phyloP scores from a whole-genome alignment of 2,329 filamentous ascomycete genomes.

The Trichoderma semiorbis region DNA sequence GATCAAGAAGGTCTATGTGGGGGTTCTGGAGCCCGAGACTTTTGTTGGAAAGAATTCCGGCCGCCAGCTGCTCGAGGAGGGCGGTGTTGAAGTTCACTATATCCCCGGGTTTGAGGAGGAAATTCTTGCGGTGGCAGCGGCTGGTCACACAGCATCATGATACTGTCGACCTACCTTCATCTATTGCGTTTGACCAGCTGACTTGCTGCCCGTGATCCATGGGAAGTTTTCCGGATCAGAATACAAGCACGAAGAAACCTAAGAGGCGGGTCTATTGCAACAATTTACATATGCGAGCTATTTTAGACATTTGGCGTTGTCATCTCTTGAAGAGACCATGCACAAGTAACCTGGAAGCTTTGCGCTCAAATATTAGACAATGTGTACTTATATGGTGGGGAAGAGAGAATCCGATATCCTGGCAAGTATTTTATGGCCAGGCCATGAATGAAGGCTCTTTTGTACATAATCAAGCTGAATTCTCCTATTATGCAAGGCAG shows the following conservation, averaged over 20 bases:
- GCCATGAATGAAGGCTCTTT: neutral
- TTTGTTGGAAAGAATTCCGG: slow-evolving; percentile 85
- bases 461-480: neutral
- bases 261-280: neutral
- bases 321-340: neutral
- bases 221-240: neutral
- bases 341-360: neutral
- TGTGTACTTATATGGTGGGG: neutral
- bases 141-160: slow-evolving; percentile 57
- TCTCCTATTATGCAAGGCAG: neutral
- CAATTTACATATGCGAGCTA: neutral
- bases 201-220: neutral
- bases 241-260: too few relatives aligned
- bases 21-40: slow-evolving; percentile 82
- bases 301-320: neutral
- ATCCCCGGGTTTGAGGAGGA: slow-evolving; percentile 73
- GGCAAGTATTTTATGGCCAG: neutral
- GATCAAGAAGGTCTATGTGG: slow-evolving; percentile 78
- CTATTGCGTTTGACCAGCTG: neutral
- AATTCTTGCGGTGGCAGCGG: slow-evolving; percentile 77
- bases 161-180: neutral
- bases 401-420: neutral
- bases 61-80: slow-evolving; percentile 63
- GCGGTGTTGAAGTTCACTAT: slow-evolving; percentile 70
- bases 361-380: neutral